Evolutionary conservation across 2,329 filamentous ascomycete genomes (phyloP), one percentile per base, ranked within the genome.

Genomic region (Sporothrix luriei): DNA sequence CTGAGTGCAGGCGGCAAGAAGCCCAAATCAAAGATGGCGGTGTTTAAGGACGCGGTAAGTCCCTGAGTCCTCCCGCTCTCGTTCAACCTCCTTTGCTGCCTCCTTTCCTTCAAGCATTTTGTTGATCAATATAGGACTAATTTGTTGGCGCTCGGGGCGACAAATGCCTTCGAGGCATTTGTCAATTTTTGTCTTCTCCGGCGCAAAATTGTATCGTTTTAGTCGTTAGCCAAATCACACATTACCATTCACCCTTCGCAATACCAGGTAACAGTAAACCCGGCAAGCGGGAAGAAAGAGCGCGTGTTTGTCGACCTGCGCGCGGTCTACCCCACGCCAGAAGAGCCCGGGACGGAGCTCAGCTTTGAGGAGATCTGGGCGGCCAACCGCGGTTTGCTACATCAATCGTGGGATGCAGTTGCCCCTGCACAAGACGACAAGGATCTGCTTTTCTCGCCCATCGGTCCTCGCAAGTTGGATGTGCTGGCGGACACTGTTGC

Each of bases 101-200:
- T 14, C 40, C 13, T 16, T n/a, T 21, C 55, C 51, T 49, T 49
- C 24, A 71, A 70, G 59, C 83, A 85, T 85, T 79, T 84, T 93
- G 87, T 95, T 95, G 92, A 95, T 93, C 85, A 89, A 86, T 84
- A 87, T 87, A 97, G 94, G 93, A 97, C 94, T 97, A 97, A 97
- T 94, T 84, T 78, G 79, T 87, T 73, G 68, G 73, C 68, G 43
- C 74, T 59, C 38, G 67, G 69, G 57, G 40, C 24, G 38, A n/a
- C 71, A 81, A 78, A 78, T 76, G 81, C 81, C 81, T 78, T 85
- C 80, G 86, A 87, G 88, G 85, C 29, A 65, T 57, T 68, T 40
- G 43, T 68, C 52, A 52, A 57, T 40, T 74, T 77, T 74, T 77
- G 78, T 80, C 78, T 75, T 75, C 75, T 73, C 75, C 76, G 75